Base-by-base conservation (phyloP, 768 basidiomycete genomes). In the Pisolithus tinctorius region DNA sequence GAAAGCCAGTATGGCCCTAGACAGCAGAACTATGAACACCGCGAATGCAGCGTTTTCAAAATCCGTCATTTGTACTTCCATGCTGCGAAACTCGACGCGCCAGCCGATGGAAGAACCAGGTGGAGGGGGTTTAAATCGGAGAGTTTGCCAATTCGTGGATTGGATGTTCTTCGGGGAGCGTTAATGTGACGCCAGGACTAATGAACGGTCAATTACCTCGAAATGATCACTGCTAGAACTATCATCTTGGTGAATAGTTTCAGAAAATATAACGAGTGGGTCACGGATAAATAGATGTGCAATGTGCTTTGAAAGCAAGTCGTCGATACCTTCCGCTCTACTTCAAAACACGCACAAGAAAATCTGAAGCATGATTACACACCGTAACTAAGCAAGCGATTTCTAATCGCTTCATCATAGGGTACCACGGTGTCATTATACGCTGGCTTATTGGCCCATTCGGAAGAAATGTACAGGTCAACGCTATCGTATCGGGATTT, bases 131-230 rank as follows among this genome's bases (percentile, higher is more conserved):
- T 99, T 99, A 80, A 99, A 99, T 45, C 96, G 82, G 30, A 99
- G 75, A 0, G 96, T 97, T 71, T 99, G 96, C 96, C 96, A 99
- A 63, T 99, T 99, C 4, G 96, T 99, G 2, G 96, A 98, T 80
- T 99, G 96, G 25, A 99, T 86, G 62, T 97, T 98, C 88, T 95
- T 66, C 5, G 46, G 38, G 40, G 3, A 8, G 26, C 26, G 27
- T 54, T 47, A 48, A 56, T 38, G 53, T 31, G 3, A 6, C 26
- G 11, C 17, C 11, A 39, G 17, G 40, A 37, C 26, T 38, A 54
- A n/a, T 29, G 26, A 30, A 4, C 38, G 29, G 34, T 17, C 54
- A n/a, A 49, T 25, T 57, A 91, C 92, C 78, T 99, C 96, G 56
- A 98, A 98, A 65, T 99, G 96, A 64, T 98, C 96, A 54, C 80